Percentiles rank a stretch among this genome's conserved stretches.
Conservation (phyloP, 176 grass and related monocot genomes). For the Metroxylon sagu region DNA sequence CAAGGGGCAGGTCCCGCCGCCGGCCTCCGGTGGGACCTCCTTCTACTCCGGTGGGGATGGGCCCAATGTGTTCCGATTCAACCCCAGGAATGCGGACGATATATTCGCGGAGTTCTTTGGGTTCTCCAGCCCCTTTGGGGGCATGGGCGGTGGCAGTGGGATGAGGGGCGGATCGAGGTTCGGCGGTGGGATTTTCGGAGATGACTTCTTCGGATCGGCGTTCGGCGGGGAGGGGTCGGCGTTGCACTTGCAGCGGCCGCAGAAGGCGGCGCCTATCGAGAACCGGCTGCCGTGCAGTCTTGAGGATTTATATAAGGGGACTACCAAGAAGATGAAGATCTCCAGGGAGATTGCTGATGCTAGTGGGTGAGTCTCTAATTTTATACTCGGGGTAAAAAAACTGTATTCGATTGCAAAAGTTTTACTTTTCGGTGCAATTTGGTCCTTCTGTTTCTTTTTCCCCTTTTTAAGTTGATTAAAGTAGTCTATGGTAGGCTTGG, state of each 20-base stretch:
- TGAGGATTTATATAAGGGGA: slow-evolving; percentile 18
- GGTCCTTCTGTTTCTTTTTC: too few species aligned
- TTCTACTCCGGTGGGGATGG: background rate
- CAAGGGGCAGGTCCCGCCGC: slow-evolving; percentile 7
- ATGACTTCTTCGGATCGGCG: slow-evolving; percentile 6
- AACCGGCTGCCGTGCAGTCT: slow-evolving; percentile 16
- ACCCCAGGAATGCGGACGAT: slow-evolving; percentile 16
- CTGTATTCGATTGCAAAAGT: background rate
- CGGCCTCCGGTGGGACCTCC: background rate
- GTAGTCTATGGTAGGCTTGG: too few species aligned
- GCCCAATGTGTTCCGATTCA: slow-evolving; percentile 6
- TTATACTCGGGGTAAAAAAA: background rate
- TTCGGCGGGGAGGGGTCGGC: slow-evolving; percentile 10
- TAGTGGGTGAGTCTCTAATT: slow-evolving; percentile 8
- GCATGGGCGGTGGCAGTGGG: background rate
- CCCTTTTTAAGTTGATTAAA: too few species aligned
- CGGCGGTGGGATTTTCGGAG: slow-evolving; percentile 1
- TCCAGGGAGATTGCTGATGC: slow-evolving; percentile 16
- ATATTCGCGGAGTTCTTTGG: slow-evolving; percentile 20
- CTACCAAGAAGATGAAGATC: slow-evolving; percentile 20
- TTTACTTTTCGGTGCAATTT: background rate
- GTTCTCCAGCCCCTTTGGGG: slow-evolving; percentile 15
- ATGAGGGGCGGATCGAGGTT: slow-evolving; percentile 4
- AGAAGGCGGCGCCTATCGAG: slow-evolving; percentile 6
- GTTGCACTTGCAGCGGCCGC: slow-evolving; percentile 1